phyloP scores from a whole-genome alignment of 805 yeast species.

The Pichia manshurica region DNA sequence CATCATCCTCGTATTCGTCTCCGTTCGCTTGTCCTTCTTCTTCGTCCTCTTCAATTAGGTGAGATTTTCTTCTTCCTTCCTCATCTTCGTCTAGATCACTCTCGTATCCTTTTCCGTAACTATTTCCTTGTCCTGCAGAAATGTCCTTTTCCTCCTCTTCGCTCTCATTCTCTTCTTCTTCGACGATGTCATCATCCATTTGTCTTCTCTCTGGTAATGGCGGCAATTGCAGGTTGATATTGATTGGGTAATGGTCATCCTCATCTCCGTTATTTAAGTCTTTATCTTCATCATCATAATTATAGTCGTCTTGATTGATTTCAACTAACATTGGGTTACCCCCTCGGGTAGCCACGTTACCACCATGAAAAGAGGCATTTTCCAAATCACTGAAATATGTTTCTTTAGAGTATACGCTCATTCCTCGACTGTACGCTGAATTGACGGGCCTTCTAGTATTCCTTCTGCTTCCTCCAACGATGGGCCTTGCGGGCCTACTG shows the following conservation, averaged over 20 bases:
- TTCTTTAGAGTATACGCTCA: slow-evolving; percentile 29
- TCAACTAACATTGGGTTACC: slow-evolving; percentile 25
- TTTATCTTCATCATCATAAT: slow-evolving; percentile 11
- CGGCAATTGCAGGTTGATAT: slow-evolving; percentile 1
- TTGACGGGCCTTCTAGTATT: slow-evolving; percentile 16
- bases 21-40: background rate
- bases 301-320: slow-evolving; percentile 25
- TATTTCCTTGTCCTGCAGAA: slow-evolving; percentile 4
- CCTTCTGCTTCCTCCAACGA: slow-evolving; percentile 11
- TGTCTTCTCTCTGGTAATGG: slow-evolving; percentile 10
- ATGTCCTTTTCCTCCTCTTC: slow-evolving; percentile 4
- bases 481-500: slow-evolving; percentile 14
- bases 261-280: background rate
- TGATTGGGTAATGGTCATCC: slow-evolving; percentile 10
- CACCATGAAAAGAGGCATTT: slow-evolving; percentile 30
- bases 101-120: background rate
- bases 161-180: slow-evolving; percentile 22
- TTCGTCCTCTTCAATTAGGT: background rate
- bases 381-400: slow-evolving; percentile 31
- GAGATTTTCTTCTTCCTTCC: background rate
- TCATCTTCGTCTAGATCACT: background rate
- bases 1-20: background rate
- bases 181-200: slow-evolving; percentile 18
- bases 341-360: slow-evolving; percentile 27
- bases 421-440: slow-evolving; percentile 20